These are phyloP conservation scores for Trichoderma sp. DNA, from an alignment of 2,329 filamentous ascomycete species.

Conservation along the genomic window DNA sequence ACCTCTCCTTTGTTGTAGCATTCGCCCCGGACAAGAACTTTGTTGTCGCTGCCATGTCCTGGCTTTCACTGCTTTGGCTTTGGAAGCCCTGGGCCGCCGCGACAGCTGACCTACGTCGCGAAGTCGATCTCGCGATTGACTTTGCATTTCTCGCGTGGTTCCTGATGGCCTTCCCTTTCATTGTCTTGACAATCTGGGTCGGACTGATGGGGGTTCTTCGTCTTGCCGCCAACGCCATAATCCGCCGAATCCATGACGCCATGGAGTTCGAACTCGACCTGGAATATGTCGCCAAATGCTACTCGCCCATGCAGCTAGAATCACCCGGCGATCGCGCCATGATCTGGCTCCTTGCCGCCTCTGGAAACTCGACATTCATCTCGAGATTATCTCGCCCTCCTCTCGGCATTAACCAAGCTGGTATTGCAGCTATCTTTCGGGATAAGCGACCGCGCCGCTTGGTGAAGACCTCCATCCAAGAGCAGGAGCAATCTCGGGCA, in stretches of 20 bases:
- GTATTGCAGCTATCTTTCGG: not conserved
- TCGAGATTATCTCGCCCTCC: not conserved
- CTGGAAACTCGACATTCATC: not conserved
- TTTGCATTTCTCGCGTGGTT: slow-evolving; percentile 15
- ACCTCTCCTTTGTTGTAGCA: slow-evolving; percentile 11
- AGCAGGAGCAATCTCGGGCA: not conserved
- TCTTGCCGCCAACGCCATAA: not conserved
- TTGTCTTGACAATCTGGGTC: slow-evolving; percentile 12
- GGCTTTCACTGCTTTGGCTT: slow-evolving; percentile 9
- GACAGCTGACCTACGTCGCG: slow-evolving; percentile 12
- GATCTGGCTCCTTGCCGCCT: not conserved
- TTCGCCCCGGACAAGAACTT: slow-evolving; percentile 2
- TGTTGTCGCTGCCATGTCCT: slow-evolving; percentile 10
- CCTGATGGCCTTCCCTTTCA: slow-evolving; percentile 7
- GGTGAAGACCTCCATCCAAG: not conserved
- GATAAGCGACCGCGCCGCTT: not conserved
- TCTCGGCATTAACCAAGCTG: not conserved
- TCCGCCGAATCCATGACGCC: slow-evolving; percentile 6
- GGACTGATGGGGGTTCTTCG: slow-evolving; percentile 3
- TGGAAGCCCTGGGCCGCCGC: slow-evolving; percentile 10
- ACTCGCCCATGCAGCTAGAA: slow-evolving; percentile 11
- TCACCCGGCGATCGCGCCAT: not conserved
- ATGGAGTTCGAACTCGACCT: slow-evolving; percentile 16
- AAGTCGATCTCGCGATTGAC: slow-evolving; percentile 14
- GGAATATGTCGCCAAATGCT: slow-evolving; percentile 18